Evolutionary conservation across 2,329 filamentous ascomycete species (phyloP).

Genomic region (Cercospora sesami): DNA sequence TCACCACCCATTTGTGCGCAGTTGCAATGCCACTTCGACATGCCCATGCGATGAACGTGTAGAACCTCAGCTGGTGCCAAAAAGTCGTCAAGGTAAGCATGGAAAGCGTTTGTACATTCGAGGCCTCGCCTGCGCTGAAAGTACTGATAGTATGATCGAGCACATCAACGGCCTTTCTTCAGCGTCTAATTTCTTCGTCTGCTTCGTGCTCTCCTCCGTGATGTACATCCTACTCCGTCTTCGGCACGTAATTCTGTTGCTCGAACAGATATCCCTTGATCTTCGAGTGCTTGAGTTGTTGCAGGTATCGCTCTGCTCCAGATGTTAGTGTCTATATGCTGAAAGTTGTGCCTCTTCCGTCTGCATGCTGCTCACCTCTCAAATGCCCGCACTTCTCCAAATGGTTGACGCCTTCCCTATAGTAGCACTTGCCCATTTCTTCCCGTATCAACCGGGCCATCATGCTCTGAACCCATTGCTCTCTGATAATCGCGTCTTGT

Average conservation of each 20-base stretch:
- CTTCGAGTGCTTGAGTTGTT: conserved; percentile 73
- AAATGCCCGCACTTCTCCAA: conserved; percentile 81
- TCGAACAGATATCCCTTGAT: conserved; percentile 77
- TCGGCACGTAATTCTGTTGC: conserved; percentile 67
- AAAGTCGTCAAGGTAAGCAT: background rate
- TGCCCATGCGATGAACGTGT: background rate
- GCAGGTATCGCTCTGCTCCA: conserved; percentile 71
- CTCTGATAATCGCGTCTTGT: conserved; percentile 77
- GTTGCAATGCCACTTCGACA: background rate
- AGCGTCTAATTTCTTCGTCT: background rate
- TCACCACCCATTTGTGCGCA: background rate
- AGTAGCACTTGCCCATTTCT: conserved; percentile 84
- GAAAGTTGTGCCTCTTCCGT: background rate
- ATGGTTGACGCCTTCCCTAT: conserved; percentile 80
- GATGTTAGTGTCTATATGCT: conserved; percentile 4
- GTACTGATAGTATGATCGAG: background rate
- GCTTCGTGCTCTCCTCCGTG: background rate
- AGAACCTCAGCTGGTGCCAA: background rate
- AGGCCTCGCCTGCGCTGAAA: background rate
- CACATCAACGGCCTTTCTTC: background rate
- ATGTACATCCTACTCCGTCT: conserved; percentile 22
- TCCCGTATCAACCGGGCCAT: conserved; percentile 80
- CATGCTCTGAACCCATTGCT: conserved; percentile 89
- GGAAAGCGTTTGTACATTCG: conserved; percentile 1
- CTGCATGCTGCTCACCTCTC: conserved; percentile 63